Base-by-base conservation (phyloP, 148 eudicot species). In the Rhododendron williamsianum region DNA sequence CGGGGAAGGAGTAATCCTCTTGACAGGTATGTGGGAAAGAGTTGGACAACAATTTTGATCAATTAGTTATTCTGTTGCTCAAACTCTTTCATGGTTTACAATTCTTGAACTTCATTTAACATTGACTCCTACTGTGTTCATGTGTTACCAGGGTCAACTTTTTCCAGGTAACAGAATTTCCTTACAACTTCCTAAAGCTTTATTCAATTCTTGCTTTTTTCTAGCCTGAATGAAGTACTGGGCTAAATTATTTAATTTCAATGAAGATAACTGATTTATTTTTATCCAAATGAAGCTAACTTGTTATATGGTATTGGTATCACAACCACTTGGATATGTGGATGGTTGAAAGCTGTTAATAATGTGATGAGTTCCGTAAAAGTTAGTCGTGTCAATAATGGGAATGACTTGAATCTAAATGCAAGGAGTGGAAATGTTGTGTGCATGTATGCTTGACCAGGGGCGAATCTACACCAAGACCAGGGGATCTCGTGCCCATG, bases 1-100 rank as follows among this genome's bases (percentile, higher is more conserved):
- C 81, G 81, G 82, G 95, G 94, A 79, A 90, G 30, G 84, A 90
- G 74, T 38, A 92, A 92, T 85, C 95, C 95, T 2, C 89, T 93
- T 38, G 83, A 82, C 85, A 89, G 95, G 95, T 93, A 86, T 16
- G 38, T 46, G 45, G 58, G 60, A 27, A 63, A n/a, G 4, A 54
- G 72, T 82, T 82, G 35, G 33, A 4, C 65, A 25, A 63, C 4
- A 43, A 23, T 86, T 48, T 52, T 25, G 84, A 80, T 65, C 19
- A 9, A 71, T 78, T 1, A 52, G 41, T 23, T n/a, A 83, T 56
- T 54, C 60, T 4, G 49, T 45, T 46, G 38, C 38, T 80, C 80
- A 23, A 79, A 36, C 46, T 48, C 25, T 21, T 78, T 18, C 8
- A 9, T 78, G 51, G 82, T 86, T 77, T 73, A 81, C 48, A 35